phyloP scores from a whole-genome alignment of 192 early-diverging fungal species.

The Gigaspora rosea region DNA sequence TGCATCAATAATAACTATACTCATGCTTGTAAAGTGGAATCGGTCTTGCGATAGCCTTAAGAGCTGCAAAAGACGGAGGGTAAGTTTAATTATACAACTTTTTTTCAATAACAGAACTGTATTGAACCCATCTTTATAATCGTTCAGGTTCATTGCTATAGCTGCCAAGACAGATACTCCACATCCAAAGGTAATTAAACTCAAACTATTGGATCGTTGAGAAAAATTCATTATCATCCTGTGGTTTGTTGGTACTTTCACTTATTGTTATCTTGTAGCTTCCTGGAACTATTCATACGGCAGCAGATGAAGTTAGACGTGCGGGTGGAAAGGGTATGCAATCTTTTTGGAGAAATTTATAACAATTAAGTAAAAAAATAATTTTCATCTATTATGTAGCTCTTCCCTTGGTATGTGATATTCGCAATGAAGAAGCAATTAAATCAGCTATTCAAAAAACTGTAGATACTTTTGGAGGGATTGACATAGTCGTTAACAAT shows the following conservation, averaged over 20 bases:
- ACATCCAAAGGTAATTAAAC: constrained; percentile 54
- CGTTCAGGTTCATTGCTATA: constrained; percentile 61
- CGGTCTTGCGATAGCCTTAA: constrained; percentile 73
- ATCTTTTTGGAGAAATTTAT: too few relatives aligned
- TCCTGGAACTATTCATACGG: constrained; percentile 81
- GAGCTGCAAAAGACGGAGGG: constrained; percentile 54
- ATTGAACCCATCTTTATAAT: constrained; percentile 74
- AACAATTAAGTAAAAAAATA: not conserved
- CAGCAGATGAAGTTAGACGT: constrained; percentile 71
- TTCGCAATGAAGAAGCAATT: constrained; percentile 79
- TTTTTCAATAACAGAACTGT: not conserved
- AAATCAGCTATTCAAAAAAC: constrained; percentile 64
- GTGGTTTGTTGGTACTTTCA: not conserved
- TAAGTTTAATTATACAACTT: not conserved
- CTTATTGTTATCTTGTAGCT: constrained; percentile 48
- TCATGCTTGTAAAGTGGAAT: constrained; percentile 57
- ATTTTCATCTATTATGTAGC: constrained; percentile 38
- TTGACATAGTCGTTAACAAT: constrained; percentile 85
- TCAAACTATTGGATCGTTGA: constrained; percentile 1
- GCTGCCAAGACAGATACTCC: constrained; percentile 76
- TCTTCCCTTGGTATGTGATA: constrained; percentile 79
- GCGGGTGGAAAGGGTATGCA: constrained; percentile 63
- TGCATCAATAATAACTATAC: not conserved
- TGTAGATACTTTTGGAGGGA: constrained; percentile 69
- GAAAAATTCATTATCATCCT: not conserved